These are phyloP conservation scores for Hanseniaspora vineae DNA, from an alignment of 805 yeast species.

Conservation along the genomic window DNA sequence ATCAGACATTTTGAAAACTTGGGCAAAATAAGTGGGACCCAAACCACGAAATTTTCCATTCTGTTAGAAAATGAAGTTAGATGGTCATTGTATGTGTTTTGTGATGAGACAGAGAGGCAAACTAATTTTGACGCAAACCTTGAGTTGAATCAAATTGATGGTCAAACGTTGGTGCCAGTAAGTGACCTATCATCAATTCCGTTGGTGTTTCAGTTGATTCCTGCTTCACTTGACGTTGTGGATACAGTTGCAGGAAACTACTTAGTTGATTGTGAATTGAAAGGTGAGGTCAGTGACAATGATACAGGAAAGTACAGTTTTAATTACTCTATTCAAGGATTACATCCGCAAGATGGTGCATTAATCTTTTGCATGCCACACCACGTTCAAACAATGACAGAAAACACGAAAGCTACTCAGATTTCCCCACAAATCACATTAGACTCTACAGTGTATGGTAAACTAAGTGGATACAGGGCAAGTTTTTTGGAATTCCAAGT, in stretches of 20 bases:
- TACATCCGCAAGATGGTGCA: conserved; percentile 7
- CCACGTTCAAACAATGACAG: conserved; percentile 35
- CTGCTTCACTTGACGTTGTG: conserved; percentile 32
- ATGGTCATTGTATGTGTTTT: conserved; percentile 40
- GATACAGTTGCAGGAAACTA: conserved; percentile 22
- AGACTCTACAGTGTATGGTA: conserved; percentile 39
- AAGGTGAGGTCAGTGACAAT: too few relatives aligned
- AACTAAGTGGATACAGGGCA: conserved; percentile 33
- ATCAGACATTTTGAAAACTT: conserved; percentile 34
- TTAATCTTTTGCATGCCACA: conserved; percentile 60
- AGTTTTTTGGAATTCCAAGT: conserved; percentile 30
- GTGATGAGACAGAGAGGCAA: too few relatives aligned
- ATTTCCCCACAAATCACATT: conserved; percentile 12
- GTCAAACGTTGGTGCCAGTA: conserved; percentile 11
- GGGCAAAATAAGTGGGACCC: conserved; percentile 26
- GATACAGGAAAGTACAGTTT: conserved; percentile 30
- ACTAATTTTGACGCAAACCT: not conserved
- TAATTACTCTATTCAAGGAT: conserved; percentile 31
- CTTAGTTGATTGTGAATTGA: conserved; percentile 31
- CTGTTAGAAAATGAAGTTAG: conserved; percentile 39
- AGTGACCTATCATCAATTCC: conserved; percentile 6
- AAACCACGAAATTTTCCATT: conserved; percentile 39
- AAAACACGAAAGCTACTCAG: conserved; percentile 10
- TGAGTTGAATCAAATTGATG: conserved; percentile 7
- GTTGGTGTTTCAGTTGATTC: conserved; percentile 42